Evolutionary conservation across 139 green algal species (phyloP).

Genomic region (Astrephomene gubernaculifera): DNA sequence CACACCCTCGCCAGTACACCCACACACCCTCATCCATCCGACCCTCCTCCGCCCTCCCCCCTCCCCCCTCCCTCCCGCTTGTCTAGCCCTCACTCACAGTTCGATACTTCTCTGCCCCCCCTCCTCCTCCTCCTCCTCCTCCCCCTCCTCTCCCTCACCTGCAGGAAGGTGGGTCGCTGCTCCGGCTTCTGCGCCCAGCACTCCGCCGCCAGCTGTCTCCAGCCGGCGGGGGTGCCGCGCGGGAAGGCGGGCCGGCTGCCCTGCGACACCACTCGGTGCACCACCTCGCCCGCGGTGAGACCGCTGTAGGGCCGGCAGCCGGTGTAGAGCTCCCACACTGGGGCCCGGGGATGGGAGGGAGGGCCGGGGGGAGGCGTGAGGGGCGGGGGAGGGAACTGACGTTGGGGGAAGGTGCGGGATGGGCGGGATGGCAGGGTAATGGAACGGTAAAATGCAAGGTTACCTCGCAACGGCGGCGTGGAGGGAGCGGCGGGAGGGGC

Average conservation of each 20-base stretch:
- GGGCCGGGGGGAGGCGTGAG: neutral
- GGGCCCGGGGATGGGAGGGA: neutral
- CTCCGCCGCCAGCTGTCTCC: conserved; percentile 14
- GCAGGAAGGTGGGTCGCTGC: conserved; percentile 14
- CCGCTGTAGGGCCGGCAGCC: conserved; percentile 34
- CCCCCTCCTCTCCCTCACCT: neutral
- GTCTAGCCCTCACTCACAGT: neutral
- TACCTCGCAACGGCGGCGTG: no score
- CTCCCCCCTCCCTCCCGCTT: neutral
- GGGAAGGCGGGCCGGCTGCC: conserved; percentile 24
- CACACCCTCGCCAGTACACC: no score
- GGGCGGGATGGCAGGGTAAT: no score
- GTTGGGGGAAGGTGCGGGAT: no score
- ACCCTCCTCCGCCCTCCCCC: neutral
- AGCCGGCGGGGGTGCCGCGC: neutral
- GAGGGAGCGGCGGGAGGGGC: no score
- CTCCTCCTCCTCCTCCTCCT: neutral
- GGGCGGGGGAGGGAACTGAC: neutral
- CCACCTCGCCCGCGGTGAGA: conserved; percentile 43
- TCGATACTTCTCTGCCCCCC: neutral
- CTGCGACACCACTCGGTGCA: conserved; percentile 33
- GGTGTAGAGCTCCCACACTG: conserved; percentile 41
- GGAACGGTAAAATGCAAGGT: no score
- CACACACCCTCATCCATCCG: neutral
- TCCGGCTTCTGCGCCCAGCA: conserved; percentile 32